These are phyloP conservation scores for Amanita jacksonii DNA, from an alignment of 768 basidiomycete species.

Conservation along the genomic window DNA sequence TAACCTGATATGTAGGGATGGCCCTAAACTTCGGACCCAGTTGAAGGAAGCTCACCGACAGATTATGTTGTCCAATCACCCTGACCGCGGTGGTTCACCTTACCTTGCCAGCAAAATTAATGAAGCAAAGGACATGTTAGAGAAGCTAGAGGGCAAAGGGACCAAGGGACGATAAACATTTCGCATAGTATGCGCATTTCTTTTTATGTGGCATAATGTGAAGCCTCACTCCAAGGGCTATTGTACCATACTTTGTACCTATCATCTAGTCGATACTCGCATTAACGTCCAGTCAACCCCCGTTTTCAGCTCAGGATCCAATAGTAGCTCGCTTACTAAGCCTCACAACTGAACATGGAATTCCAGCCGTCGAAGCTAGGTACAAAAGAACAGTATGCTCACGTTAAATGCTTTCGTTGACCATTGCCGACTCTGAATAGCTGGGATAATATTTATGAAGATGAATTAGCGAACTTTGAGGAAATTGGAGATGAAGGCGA, in stretches of 20 bases:
- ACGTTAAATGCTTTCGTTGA: background rate
- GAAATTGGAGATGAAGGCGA: slow-evolving; percentile 82
- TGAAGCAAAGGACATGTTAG: slow-evolving; percentile 90
- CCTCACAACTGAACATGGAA: slow-evolving; percentile 28
- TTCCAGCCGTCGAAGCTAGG: slow-evolving; percentile 69
- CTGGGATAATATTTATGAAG: slow-evolving; percentile 71
- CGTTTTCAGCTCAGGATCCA: background rate
- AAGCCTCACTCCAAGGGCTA: background rate
- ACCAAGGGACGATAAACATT: slow-evolving; percentile 15
- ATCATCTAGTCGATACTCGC: slow-evolving; percentile 4
- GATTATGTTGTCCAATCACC: slow-evolving; percentile 98
- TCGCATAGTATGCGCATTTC: slow-evolving; percentile 7
- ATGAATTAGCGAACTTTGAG: slow-evolving; percentile 61
- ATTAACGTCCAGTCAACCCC: background rate
- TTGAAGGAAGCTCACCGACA: slow-evolving; percentile 94
- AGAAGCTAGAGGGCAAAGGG: slow-evolving; percentile 58
- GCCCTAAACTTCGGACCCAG: slow-evolving; percentile 58
- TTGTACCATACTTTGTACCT: slow-evolving; percentile 5
- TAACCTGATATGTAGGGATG: slow-evolving; percentile 52
- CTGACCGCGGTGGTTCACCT: slow-evolving; percentile 96
- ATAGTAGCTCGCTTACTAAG: slow-evolving; percentile 20
- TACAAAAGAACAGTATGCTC: slow-evolving; percentile 65
- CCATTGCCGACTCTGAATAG: slow-evolving; percentile 25
- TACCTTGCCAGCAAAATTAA: slow-evolving; percentile 98
- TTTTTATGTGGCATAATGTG: too few relatives aligned